Evolutionary conservation across 768 basidiomycete genomes (phyloP).

Genomic region (Baorangia bicolor): DNA sequence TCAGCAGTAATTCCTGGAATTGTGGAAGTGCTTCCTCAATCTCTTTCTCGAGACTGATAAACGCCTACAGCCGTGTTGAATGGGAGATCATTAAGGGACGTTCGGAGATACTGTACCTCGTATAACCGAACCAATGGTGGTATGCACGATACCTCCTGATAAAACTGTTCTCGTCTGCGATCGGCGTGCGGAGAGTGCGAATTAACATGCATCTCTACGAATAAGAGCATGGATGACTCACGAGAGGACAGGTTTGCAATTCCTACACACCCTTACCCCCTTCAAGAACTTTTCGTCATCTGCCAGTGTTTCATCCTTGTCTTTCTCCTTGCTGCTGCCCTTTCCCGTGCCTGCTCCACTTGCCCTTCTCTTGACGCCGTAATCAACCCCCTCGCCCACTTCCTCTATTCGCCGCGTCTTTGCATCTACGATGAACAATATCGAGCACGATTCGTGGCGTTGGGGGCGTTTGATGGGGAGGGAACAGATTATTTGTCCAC

Average conservation of each 20-base stretch:
- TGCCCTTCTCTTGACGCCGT: conserved; percentile 64
- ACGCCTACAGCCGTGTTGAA: conserved; percentile 42
- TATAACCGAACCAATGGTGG: conserved; percentile 71
- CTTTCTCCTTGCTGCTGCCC: conserved; percentile 34
- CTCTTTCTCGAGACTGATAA: conserved; percentile 77
- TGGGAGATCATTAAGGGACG: background rate
- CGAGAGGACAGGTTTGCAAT: conserved; percentile 80
- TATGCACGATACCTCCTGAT: conserved; percentile 55
- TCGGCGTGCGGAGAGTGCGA: background rate
- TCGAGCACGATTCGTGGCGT: conserved; percentile 67
- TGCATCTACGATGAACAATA: conserved; percentile 83
- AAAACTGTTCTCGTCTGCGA: conserved; percentile 75
- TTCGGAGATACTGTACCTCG: conserved; percentile 44
- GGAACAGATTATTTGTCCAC: conserved; percentile 89
- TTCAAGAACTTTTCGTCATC: conserved; percentile 84
- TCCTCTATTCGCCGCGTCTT: conserved; percentile 78
- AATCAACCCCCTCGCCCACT: conserved; percentile 80
- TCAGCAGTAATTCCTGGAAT: conserved; percentile 82
- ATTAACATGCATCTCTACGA: background rate
- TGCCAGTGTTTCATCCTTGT: conserved; percentile 38
- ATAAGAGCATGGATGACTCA: conserved; percentile 42
- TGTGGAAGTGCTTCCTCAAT: conserved; percentile 86
- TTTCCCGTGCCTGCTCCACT: background rate
- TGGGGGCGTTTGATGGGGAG: conserved; percentile 74
- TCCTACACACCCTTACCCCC: conserved; percentile 83